Base-by-base conservation (phyloP, 768 basidiomycete genomes). In the Tricholoma hemisulphureum region DNA sequence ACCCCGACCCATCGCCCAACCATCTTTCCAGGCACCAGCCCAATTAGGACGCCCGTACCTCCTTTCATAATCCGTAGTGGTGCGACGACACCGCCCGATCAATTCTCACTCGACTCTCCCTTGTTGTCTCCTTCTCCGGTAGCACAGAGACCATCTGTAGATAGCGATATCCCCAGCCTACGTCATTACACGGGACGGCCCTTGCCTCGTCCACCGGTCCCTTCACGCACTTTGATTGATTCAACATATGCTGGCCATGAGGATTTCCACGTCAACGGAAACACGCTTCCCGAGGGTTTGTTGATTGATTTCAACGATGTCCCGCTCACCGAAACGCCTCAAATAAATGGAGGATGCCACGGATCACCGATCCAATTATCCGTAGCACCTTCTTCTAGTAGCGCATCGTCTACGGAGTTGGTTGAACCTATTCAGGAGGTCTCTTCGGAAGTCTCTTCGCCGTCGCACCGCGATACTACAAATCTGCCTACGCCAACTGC, bases 131-230 rank as follows among this genome's bases (percentile, higher is more conserved):
- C 28, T 48, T 8, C 16, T 3, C n/a, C 16, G 9, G n/a, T 49
- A 49, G 26, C 16, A n/a, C 46, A 28, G 28, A 21, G 48, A 35
- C 23, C 39, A 24, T 35, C 64, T 41, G 53, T 49, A 10, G 68
- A 70, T n/a, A 65, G 71, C 2, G 63, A 64, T 61, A 65, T 64
- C 13, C 69, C 66, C 2, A 67, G 61, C 21, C 51, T 63, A 8
- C 78, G 74, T 55, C 84, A 83, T 65, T 85, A 84, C 63, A 74
- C 75, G 23, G 82, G 85, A 4, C 68, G 85, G 34, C 85, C 85
- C 32, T 73, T 86, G n/a, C 85, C 85, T 6, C 76, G 71, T 14
- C 78, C 79, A 20, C 75, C 73, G 8, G 60, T 61, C 8, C 35
- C 63, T 24, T 54, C 65, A 18, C 69, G 65, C 39, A 37, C 64